Evolutionary conservation across 345 rosid genomes (phyloP), one percentile per base, ranked within the genome.

Genomic region (Citrus cavaleriei): DNA sequence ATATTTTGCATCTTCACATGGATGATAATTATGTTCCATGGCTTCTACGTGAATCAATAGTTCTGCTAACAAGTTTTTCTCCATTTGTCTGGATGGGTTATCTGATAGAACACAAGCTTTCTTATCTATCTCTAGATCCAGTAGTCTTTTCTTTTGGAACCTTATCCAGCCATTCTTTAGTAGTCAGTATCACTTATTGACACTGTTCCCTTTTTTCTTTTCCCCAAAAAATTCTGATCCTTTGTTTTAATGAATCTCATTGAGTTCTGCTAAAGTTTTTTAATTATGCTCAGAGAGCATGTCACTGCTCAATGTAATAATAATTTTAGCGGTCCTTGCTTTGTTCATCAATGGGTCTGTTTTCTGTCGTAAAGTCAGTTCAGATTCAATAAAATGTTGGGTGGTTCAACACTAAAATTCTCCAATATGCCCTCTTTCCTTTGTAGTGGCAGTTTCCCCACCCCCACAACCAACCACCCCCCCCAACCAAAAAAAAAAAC

Each of bases 391-490:
- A 75, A 46, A 42, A 42, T 62, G 42, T 4, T 27, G 24, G 55
- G 51, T 59, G 55, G 13, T 61, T 38, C 7, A 6, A 37, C 68
- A 27, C 55, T 75, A 37, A 83, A 79, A 81, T 80, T 70, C 42
- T 57, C 32, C 86, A 77, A 18, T 7, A 5, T 30, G 1, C 19
- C 42, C 42, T 65, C 7, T 65, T 65, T 34, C 69, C 24, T 19
- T 18, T 27, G 24, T 3, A 6, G n/a, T 49, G 16, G 12, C 51
- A 16, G 37, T 49, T 38, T 10, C 46, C 46, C 13, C 10, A 2
- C 46, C 9, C 2, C 42, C 42, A 1, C 42, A 8, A n/a, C n/a
- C n/a, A n/a, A n/a, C n/a, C n/a, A n/a, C 10, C 7, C 54, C 12
- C 9, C 21, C 46, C 22, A 3, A 10, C 0, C 9, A 8, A 38